Evolutionary conservation across 345 rosid genomes (phyloP), one percentile per base, ranked within the genome.

Genomic region (Eutrema heterophyllum): DNA sequence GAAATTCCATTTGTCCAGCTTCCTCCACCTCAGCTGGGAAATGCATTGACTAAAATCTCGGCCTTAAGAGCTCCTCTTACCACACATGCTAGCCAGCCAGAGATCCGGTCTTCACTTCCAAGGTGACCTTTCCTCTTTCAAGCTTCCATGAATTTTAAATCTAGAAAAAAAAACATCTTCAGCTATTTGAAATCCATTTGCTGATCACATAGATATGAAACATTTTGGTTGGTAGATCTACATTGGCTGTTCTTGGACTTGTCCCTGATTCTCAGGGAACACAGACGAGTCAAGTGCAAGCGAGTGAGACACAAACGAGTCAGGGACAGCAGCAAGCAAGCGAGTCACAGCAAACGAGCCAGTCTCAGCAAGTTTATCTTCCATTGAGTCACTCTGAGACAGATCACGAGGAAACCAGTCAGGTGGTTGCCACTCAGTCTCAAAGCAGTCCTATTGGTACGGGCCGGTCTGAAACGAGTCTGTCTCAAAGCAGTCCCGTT

Each of bases 21-120:
- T 65, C 99, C 99, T 81, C 86, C 99, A 18, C 89, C 91, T 29
- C 99, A 92, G 74, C 82, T 95, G 52, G 97, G 85, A 83, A 92
- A 85, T 79, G 97, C 97, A 68, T 79, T 95, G 86, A 85, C 86
- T 76, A 86, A 86, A 76, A 83, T 80, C 18, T 64, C 86, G 0
- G 84, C 84, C 14, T 83, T 95, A 41, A 90, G 83, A 79, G 91
- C 91, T 79, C 97, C 97, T 67, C 83, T 92, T 73, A 85, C 85
- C 33, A 89, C 85, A 49, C 88, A 92, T 83, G 97, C 99, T 51
- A 88, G 88, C 86, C 97, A 88, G 78, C 88, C 86, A 36, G 81
- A 82, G 69, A 80, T 90, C 67, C 92, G 79, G 65, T 80, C 92
- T 72, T 82, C 93, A 67, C 91, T 95, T 69, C 97, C 99, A 32